Percentiles rank a stretch among this genome's conserved stretches.
Evolutionary conservation across 169 alveolate genomes (phyloP).

Genomic region (Plasmodium chabaudi): DNA sequence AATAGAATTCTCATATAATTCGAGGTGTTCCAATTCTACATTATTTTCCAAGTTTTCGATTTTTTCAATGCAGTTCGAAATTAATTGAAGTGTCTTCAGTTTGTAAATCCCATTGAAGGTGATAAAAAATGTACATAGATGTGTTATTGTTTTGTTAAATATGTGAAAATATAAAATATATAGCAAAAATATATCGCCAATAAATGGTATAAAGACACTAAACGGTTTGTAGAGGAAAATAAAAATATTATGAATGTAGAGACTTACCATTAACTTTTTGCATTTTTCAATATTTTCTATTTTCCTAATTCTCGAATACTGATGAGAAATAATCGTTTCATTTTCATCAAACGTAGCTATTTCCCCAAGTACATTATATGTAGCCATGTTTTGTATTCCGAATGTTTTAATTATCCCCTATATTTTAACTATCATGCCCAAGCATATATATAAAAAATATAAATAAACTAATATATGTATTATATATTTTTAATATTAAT

Average conservation of each 20-base stretch:
- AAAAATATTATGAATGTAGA: background rate
- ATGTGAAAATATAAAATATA: background rate
- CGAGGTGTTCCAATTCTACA: conserved; percentile 81
- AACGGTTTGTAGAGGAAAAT: background rate
- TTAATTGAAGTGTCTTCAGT: conserved; percentile 80
- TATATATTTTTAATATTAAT: no score
- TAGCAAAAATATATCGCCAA: background rate
- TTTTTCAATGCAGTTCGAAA: conserved; percentile 87
- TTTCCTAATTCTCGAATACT: conserved; percentile 75
- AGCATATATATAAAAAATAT: no score
- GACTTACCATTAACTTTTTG: conserved; percentile 77
- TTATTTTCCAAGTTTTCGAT: conserved; percentile 84
- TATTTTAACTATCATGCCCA: no score
- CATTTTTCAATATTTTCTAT: conserved; percentile 81
- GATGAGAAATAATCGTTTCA: conserved; percentile 66
- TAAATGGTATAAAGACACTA: background rate
- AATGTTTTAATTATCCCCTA: no score
- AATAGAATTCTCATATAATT: conserved; percentile 88
- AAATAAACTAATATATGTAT: no score
- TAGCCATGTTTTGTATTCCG: conserved; percentile 22
- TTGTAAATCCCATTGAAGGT: background rate
- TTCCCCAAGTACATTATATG: conserved; percentile 65
- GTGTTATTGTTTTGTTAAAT: background rate
- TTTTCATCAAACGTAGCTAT: conserved; percentile 44
- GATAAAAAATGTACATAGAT: background rate